Evolutionary conservation across 176 grass and related monocot species (phyloP).

Genomic region (Poa annua): DNA sequence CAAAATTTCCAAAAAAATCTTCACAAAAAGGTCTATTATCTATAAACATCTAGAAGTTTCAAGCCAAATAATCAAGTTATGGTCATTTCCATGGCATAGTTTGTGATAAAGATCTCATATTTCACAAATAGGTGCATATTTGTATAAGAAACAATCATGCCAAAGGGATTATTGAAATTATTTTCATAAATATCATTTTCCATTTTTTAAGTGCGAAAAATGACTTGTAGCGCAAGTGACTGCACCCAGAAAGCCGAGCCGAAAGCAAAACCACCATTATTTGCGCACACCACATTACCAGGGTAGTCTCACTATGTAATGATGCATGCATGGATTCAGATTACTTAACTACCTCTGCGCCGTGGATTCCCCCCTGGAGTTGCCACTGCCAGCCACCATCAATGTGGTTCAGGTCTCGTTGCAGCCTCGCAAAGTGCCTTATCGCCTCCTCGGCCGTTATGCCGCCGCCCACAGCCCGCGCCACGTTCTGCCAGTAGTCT

Average conservation of each 20-base stretch:
- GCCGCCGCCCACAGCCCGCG: slow-evolving; percentile 42
- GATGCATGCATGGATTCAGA: slow-evolving; percentile 35
- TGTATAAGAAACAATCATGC: no score
- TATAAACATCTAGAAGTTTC: no score
- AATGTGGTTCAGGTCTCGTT: slow-evolving; percentile 12
- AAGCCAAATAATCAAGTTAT: no score
- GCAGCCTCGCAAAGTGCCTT: neutral
- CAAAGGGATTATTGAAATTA: no score
- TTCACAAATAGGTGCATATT: no score
- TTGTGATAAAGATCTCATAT: no score
- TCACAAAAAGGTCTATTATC: no score
- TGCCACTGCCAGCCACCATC: neutral
- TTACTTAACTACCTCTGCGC: slow-evolving; percentile 47
- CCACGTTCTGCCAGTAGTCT: slow-evolving; percentile 66
- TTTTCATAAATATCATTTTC: no score
- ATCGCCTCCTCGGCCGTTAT: slow-evolving; percentile 42
- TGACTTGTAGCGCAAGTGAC: neutral
- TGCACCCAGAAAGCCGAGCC: slow-evolving; percentile 23
- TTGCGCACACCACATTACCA: slow-evolving; percentile 12
- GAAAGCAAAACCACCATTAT: slow-evolving; percentile 31
- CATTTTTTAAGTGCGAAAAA: no score
- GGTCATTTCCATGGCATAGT: no score
- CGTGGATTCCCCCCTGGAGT: no score
- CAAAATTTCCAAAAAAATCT: no score
- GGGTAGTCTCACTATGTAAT: neutral